A percentile compares a stretch with the other conserved stretches of the same genome.
Conservation (phyloP, 495 filamentous ascomycete genomes). For the Chaetomium cochliodes region DNA sequence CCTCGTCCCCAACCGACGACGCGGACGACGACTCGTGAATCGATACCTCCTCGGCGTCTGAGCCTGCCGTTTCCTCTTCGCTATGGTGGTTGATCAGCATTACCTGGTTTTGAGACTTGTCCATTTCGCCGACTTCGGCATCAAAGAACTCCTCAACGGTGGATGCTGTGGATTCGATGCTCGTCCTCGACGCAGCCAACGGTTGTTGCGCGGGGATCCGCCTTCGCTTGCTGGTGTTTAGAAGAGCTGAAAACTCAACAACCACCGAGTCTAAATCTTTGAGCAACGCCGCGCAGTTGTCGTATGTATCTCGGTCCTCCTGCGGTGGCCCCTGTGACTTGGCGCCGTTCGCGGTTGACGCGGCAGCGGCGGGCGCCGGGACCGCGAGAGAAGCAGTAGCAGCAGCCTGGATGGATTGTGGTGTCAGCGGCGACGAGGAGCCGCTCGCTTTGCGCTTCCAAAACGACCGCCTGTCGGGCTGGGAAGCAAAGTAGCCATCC, state of each 20-base stretch:
- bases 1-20: slow-evolving; percentile 58
- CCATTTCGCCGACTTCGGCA: slow-evolving; percentile 66
- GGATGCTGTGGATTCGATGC: slow-evolving; percentile 67
- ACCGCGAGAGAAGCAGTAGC: slow-evolving; percentile 59
- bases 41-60: slow-evolving; percentile 57
- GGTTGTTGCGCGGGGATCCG: slow-evolving; percentile 54
- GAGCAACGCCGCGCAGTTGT: slow-evolving; percentile 75
- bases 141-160: slow-evolving; percentile 92
- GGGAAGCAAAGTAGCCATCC: slow-evolving; percentile 46
- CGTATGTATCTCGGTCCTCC: slow-evolving; percentile 63
- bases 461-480: slow-evolving; percentile 60
- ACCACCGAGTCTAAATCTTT: slow-evolving; percentile 81
- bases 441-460: slow-evolving; percentile 85
- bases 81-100: slow-evolving; percentile 69
- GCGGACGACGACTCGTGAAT: slow-evolving; percentile 60
- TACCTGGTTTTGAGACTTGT: slow-evolving; percentile 58
- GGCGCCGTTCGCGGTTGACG: slow-evolving; percentile 40
- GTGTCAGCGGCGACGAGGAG: slow-evolving; percentile 35
- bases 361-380: slow-evolving; percentile 48
- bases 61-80: slow-evolving; percentile 53
- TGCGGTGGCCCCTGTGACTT: slow-evolving; percentile 28
- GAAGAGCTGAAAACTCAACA: slow-evolving; percentile 71
- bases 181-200: slow-evolving; percentile 60
- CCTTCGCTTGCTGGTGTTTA: slow-evolving; percentile 75
- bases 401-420: slow-evolving; percentile 48